Evolutionary conservation across 2,329 filamentous ascomycete genomes (phyloP).

Genomic region (Exophiala xenobiotica): DNA sequence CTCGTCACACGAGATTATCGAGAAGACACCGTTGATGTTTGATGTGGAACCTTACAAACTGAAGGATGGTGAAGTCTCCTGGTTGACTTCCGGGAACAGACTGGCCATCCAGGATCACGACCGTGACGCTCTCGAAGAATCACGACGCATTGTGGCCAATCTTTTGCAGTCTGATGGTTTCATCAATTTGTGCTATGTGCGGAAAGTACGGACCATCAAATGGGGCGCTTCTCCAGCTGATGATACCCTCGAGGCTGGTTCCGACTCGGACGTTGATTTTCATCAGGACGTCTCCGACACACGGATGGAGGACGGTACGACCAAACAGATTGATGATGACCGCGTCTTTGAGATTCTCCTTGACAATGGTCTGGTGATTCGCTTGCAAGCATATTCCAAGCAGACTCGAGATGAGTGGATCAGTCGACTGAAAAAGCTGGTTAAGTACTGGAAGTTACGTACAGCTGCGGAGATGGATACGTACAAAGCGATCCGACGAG

Average conservation of each 20-base stretch:
- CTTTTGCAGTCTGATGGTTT: conserved; percentile 62
- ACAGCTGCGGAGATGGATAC: conserved; percentile 56
- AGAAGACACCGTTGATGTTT: conserved; percentile 61
- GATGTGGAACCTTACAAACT: conserved; percentile 62
- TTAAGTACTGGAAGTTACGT: conserved; percentile 63
- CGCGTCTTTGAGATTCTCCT: conserved; percentile 62
- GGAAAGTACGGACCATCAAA: conserved; percentile 56
- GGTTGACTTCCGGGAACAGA: conserved; percentile 52
- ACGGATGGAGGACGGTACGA: conserved; percentile 53
- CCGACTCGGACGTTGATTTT: conserved; percentile 58
- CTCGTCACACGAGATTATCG: conserved; percentile 53
- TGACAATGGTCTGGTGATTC: conserved; percentile 61
- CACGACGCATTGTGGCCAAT: conserved; percentile 58
- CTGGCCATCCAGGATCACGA: conserved; percentile 54
- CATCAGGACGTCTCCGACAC: conserved; percentile 49
- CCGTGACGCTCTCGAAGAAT: conserved; percentile 59
- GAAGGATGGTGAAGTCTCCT: conserved; percentile 54
- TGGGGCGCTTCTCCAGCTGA: conserved; percentile 55
- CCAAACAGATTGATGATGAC: conserved; percentile 54
- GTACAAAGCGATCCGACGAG: conserved; percentile 56
- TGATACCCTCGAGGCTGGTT: conserved; percentile 51
- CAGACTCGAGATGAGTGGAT: conserved; percentile 63
- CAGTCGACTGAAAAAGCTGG: conserved; percentile 54
- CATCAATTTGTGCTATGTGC: conserved; percentile 60
- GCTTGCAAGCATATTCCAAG: conserved; percentile 59